A percentile compares a stretch with the other conserved stretches of the same genome.
phyloP scores from a whole-genome alignment of 805 yeast genomes.

The Saccharomycopsis oosterbeekiorum region DNA sequence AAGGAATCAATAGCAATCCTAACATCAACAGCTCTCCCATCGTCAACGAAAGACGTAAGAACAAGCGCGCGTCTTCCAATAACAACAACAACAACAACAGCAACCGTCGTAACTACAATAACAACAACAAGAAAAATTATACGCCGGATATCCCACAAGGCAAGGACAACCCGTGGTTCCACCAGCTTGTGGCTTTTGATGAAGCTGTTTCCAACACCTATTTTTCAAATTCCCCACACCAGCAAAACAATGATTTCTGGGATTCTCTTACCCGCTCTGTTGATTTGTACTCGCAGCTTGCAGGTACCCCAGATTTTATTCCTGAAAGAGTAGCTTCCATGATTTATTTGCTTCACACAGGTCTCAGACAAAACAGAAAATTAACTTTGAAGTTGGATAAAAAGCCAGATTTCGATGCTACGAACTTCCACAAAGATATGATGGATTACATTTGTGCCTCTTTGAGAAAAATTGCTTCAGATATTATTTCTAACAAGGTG shows the following conservation, averaged over 20 bases:
- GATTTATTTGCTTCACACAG: slow-evolving; percentile 44
- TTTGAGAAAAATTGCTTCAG: slow-evolving; percentile 42
- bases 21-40: slow-evolving; percentile 6
- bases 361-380: slow-evolving; percentile 44
- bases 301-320: slow-evolving; percentile 38
- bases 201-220: slow-evolving; percentile 33
- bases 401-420: slow-evolving; percentile 52
- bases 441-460: slow-evolving; percentile 40
- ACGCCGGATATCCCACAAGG: slow-evolving; percentile 20
- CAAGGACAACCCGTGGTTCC: slow-evolving; percentile 37
- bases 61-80: slow-evolving; percentile 19
- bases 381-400: slow-evolving; percentile 46
- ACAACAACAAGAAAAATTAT: slow-evolving; percentile 18
- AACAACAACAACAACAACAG: slow-evolving; percentile 23
- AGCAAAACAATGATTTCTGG: slow-evolving; percentile 38
- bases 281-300: slow-evolving; percentile 38
- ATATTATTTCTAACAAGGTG: slow-evolving; percentile 36
- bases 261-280: slow-evolving; percentile 41
- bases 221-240: slow-evolving; percentile 19
- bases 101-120: slow-evolving; percentile 21
- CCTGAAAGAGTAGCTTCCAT: slow-evolving; percentile 38
- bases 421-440: slow-evolving; percentile 45
- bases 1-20: slow-evolving; percentile 11
- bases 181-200: slow-evolving; percentile 42
- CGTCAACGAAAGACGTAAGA: slow-evolving; percentile 17